A percentile compares a stretch with the other conserved stretches of the same genome.
Evolutionary conservation across 176 grass and related monocot genomes (phyloP).

Genomic region (Phoenix roebelenii): DNA sequence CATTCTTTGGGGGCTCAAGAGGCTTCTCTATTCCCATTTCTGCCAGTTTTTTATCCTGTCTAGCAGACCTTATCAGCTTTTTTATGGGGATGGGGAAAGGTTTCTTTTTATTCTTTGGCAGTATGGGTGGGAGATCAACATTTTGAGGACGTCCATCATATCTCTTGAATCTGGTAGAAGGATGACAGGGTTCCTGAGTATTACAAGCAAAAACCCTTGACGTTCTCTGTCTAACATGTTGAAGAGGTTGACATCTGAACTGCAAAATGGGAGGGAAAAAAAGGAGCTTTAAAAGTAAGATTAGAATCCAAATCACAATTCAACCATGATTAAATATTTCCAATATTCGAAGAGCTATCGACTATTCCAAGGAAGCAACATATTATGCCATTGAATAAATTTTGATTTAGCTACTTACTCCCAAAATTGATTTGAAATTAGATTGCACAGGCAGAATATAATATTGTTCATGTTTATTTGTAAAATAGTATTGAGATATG

Average conservation of each 20-base stretch:
- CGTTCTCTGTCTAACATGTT: constrained; percentile 8
- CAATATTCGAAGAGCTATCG: too few species aligned
- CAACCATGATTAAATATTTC: too few species aligned
- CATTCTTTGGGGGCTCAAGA: constrained; percentile 77
- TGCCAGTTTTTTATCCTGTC: constrained; percentile 55
- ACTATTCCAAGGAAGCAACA: too few species aligned
- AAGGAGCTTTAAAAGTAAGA: too few species aligned
- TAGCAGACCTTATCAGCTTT: constrained; percentile 53
- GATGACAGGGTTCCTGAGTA: constrained; percentile 15
- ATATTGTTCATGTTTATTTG: too few species aligned
- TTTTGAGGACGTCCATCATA: constrained; percentile 41
- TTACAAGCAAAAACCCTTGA: constrained; percentile 17
- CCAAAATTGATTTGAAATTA: too few species aligned
- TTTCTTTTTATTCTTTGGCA: constrained; percentile 85
- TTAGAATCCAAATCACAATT: too few species aligned
- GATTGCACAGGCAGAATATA: too few species aligned
- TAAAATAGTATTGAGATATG: too few species aligned
- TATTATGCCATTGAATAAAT: too few species aligned
- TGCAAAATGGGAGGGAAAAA: neutral
- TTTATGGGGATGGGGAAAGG: constrained; percentile 61
- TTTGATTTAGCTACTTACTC: too few species aligned
- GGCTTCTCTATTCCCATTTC: constrained; percentile 59
- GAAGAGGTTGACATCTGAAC: constrained; percentile 11
- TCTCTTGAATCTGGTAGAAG: constrained; percentile 1
- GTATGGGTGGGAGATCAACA: constrained; percentile 66